Percentiles rank a stretch among this genome's conserved stretches.
Conservation (phyloP, 176 grass and related monocot species). For the Cymbopogon citratus region DNA sequence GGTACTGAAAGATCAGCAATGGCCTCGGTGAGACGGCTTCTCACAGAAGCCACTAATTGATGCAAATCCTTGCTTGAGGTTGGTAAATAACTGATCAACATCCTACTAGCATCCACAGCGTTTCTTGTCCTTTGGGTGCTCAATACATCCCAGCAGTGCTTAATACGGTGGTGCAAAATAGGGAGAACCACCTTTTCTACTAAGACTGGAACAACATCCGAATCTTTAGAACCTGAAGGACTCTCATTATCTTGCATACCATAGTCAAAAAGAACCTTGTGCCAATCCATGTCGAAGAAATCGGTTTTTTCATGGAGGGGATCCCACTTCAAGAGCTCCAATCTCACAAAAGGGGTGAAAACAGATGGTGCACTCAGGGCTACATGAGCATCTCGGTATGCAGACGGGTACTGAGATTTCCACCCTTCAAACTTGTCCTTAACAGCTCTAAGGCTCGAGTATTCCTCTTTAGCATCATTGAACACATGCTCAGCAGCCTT, state of each 20-base stretch:
- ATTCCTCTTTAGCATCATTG: constrained; percentile 89
- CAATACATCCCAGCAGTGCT: constrained; percentile 83
- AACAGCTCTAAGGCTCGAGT: constrained; percentile 74
- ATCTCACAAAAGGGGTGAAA: constrained; percentile 73
- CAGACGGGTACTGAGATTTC: constrained; percentile 59
- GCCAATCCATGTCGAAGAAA: constrained; percentile 86
- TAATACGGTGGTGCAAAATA: constrained; percentile 85
- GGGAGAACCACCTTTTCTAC: constrained; percentile 94
- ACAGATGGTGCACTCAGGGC: constrained; percentile 61
- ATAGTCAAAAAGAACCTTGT: constrained; percentile 66
- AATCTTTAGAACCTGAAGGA: constrained; percentile 36
- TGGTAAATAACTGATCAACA: constrained; percentile 71
- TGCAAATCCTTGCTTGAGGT: constrained; percentile 57
- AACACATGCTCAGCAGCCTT: constrained; percentile 68
- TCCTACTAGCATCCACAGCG: constrained; percentile 49
- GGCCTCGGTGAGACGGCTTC: constrained; percentile 56
- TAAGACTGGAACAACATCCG: constrained; percentile 56
- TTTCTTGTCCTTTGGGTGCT: constrained; percentile 69
- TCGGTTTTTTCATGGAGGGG: constrained; percentile 57
- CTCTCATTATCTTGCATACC: constrained; percentile 26
- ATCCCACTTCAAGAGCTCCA: constrained; percentile 96
- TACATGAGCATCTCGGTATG: constrained; percentile 83
- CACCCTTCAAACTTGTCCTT: constrained; percentile 92
- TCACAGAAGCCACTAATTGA: constrained; percentile 54
- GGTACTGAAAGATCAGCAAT: constrained; percentile 59